phyloP scores from a whole-genome alignment of 192 early-diverging fungal species.

The Backusella westeae region DNA sequence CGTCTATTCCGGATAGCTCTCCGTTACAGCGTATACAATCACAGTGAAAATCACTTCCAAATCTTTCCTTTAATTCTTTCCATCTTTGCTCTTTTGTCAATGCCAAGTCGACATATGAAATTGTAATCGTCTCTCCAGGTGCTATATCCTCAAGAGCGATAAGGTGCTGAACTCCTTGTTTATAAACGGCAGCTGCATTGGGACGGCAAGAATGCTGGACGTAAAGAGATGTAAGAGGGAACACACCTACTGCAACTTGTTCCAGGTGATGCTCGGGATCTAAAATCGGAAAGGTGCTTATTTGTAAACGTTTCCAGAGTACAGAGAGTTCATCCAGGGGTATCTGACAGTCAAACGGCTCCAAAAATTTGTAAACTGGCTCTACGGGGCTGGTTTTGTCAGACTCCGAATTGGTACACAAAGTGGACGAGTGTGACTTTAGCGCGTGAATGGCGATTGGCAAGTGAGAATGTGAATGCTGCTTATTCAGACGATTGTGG shows the following conservation, averaged over 20 bases:
- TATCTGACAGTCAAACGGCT: conserved; percentile 18
- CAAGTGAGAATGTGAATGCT: conserved; percentile 29
- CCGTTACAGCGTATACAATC: conserved; percentile 12
- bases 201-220: conserved; percentile 66
- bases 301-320: conserved; percentile 10
- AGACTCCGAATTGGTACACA: background rate
- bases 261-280: conserved; percentile 21
- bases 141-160: conserved; percentile 51
- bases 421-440: conserved; percentile 6
- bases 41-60: conserved; percentile 24
- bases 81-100: conserved; percentile 16
- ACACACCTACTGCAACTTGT: conserved; percentile 10
- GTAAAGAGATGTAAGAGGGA: conserved; percentile 59
- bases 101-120: conserved; percentile 60
- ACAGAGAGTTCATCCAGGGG: conserved; percentile 9
- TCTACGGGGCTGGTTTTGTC: background rate
- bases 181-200: conserved; percentile 58
- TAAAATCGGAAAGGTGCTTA: conserved; percentile 15
- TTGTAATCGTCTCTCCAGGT: conserved; percentile 50
- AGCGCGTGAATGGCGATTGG: conserved; percentile 25
- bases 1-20: conserved; percentile 9
- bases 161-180: conserved; percentile 45
- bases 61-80: conserved; percentile 5
- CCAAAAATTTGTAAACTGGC: background rate
- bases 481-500: conserved; percentile 35